phyloP scores from a whole-genome alignment of 1,284 basidiomycete genomes.

The Thecaphora thlaspeos region DNA sequence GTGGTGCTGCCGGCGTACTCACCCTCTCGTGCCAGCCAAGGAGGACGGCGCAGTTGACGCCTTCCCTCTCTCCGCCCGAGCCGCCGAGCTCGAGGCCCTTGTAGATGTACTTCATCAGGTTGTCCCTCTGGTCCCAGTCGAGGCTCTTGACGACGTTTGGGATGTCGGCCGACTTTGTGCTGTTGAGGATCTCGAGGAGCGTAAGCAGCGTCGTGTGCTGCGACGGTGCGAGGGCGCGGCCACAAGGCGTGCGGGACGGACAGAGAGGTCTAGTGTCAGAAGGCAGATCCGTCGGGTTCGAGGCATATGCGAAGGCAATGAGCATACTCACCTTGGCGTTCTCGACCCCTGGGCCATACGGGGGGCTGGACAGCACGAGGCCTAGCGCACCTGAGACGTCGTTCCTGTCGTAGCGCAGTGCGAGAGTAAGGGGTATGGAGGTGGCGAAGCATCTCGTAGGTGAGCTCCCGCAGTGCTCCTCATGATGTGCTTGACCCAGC shows the following conservation, averaged over 20 bases:
- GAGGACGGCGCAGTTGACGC: constrained; percentile 68
- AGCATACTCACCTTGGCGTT: constrained; percentile 45
- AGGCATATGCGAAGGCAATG: too few relatives aligned
- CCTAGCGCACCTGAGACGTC: constrained; percentile 46
- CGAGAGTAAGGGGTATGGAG: too few relatives aligned
- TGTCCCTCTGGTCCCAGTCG: constrained; percentile 79
- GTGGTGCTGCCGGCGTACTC: too few relatives aligned
- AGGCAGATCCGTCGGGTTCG: too few relatives aligned
- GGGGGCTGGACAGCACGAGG: constrained; percentile 40
- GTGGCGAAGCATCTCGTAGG: too few relatives aligned
- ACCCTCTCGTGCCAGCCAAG: constrained; percentile 96
- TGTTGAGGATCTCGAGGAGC: constrained; percentile 89
- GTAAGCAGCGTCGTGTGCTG: constrained; percentile 70
- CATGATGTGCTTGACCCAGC: too few relatives aligned
- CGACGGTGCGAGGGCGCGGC: too few relatives aligned
- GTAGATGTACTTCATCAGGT: constrained; percentile 97
- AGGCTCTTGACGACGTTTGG: constrained; percentile 72
- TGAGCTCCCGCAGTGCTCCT: too few relatives aligned
- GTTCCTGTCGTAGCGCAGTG: constrained; percentile 17
- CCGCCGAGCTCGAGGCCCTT: constrained; percentile 79
- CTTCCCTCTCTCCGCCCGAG: constrained; percentile 56
- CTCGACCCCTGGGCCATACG: constrained; percentile 43
- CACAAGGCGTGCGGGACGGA: too few relatives aligned
- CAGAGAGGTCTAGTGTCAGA: too few relatives aligned
- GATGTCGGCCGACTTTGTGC: constrained; percentile 88